Evolutionary conservation across 2,329 filamentous ascomycete genomes (phyloP), one percentile per base, ranked within the genome.

Genomic region (Geoglossum cookeanum): DNA sequence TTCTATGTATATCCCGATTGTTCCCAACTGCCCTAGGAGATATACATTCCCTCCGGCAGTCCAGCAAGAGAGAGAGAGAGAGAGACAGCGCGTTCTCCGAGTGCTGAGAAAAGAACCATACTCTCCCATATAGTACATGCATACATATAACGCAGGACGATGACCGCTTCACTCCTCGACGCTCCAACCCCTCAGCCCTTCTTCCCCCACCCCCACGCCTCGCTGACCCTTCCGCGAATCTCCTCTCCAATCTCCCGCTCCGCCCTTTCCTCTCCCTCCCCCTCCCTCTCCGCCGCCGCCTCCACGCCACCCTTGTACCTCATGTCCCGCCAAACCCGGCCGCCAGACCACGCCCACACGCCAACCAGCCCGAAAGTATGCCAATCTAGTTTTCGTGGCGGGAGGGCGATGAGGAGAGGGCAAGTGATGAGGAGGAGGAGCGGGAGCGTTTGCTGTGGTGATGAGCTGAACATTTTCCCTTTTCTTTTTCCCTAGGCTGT

Each of bases 341-440:
- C 35, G 15, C 29, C 73, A 7, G 73, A 75, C 37, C 74, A 68
- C 58, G 74, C 66, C 62, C 74, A 77, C 1, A 72, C 71, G 32
- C 71, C 66, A 47, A 72, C 67, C 6, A 83, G 72, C 0, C 70
- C 71, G 62, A 79, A 71, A 17, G 79, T 82, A 68, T 79, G 81
- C 56, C 77, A 63, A 64, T 83, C 79, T 55, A 83, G 67, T 67
- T 82, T 82, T 51, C 80, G 77, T 0, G 80, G 80, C 8, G 80
- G 80, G 8, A 83, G 67, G 15, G 74, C 64, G 53, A 75, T 74
- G 55, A 83, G 70, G 7, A 75, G 61, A 0, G 80, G 80, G 59
- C 76, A 78, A 53, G 73, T 64, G 22, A 83, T 64, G 32, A 78
- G 66, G 53, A 74, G 70, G 57, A 67, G 69, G 35, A 79, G 67